A percentile compares a stretch with the other conserved stretches of the same genome.
These are phyloP conservation scores for Diaporthe helianthi DNA, from an alignment of 2,329 filamentous ascomycete species.

Conservation along the genomic window DNA sequence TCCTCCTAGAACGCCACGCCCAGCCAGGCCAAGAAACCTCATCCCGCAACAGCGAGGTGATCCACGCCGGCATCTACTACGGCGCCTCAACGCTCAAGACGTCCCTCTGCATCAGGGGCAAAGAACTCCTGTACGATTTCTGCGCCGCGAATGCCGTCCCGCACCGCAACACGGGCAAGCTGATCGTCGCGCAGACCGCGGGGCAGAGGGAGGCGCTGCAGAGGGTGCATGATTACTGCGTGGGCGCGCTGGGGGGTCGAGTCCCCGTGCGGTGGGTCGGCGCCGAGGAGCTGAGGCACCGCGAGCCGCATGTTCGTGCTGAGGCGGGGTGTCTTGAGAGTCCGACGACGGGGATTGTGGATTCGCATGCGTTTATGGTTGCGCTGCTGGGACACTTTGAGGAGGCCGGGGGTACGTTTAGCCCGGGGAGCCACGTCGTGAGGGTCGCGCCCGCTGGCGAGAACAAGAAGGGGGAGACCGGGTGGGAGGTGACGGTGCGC, in stretches of 20 bases:
- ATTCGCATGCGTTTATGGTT: conserved; percentile 85
- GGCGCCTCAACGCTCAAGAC: conserved; percentile 80
- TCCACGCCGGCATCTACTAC: conserved; percentile 96
- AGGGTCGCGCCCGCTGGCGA: conserved; percentile 57
- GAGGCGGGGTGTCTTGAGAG: conserved; percentile 80
- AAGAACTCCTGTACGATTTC: conserved; percentile 78
- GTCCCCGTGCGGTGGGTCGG: conserved; percentile 78
- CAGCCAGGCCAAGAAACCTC: conserved; percentile 84
- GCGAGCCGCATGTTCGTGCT: conserved; percentile 80
- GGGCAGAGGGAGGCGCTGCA: conserved; percentile 71
- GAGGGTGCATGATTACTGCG: conserved; percentile 55
- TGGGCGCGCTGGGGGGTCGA: conserved; percentile 44
- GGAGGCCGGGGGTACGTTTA: conserved; percentile 76
- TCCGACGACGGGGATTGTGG: conserved; percentile 87
- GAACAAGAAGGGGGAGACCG: conserved; percentile 54
- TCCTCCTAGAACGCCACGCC: conserved; percentile 82
- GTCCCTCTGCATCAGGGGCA: conserved; percentile 79
- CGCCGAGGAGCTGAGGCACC: conserved; percentile 62
- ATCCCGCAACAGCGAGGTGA: conserved; percentile 92
- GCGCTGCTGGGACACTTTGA: conserved; percentile 79
- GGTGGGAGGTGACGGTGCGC: conserved; percentile 72
- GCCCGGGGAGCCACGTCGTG: conserved; percentile 72
- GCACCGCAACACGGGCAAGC: conserved; percentile 82
- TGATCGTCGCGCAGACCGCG: conserved; percentile 88
- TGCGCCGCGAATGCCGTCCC: conserved; percentile 73